phyloP scores from a whole-genome alignment of 768 basidiomycete genomes.

The Lactarius trivialis region DNA sequence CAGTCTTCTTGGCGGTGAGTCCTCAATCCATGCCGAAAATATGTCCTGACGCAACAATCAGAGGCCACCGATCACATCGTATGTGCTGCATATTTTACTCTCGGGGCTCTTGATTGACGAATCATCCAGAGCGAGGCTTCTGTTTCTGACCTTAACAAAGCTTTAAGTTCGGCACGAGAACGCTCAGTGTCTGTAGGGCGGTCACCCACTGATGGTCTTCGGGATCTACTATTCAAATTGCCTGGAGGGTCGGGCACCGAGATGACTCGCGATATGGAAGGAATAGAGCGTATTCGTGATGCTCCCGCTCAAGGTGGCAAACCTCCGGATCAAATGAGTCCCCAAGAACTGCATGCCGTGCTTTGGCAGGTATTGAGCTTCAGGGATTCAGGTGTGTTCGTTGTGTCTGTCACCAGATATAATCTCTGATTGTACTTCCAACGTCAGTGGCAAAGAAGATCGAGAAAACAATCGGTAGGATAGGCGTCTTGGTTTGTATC shows the following conservation, averaged over 20 bases:
- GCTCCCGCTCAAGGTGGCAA: slow-evolving; percentile 48
- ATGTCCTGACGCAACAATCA: slow-evolving; percentile 23
- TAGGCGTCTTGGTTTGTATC: not conserved
- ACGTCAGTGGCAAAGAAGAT: slow-evolving; percentile 67
- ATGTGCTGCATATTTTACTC: slow-evolving; percentile 23
- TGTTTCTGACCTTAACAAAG: slow-evolving; percentile 78
- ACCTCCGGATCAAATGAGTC: slow-evolving; percentile 74
- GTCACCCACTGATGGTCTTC: slow-evolving; percentile 43
- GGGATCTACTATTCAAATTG: slow-evolving; percentile 52
- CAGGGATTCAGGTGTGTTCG: slow-evolving; percentile 59
- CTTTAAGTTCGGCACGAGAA: slow-evolving; percentile 64
- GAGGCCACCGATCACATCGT: slow-evolving; percentile 62
- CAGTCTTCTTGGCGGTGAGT: slow-evolving; percentile 66
- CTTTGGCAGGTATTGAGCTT: slow-evolving; percentile 85
- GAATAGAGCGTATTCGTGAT: slow-evolving; percentile 50
- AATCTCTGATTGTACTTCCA: not conserved
- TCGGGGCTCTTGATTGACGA: not conserved
- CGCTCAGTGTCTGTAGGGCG: slow-evolving; percentile 30
- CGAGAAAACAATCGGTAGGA: slow-evolving; percentile 57
- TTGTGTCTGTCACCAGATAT: not conserved
- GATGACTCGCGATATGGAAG: slow-evolving; percentile 61
- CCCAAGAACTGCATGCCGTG: slow-evolving; percentile 78
- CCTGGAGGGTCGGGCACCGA: slow-evolving; percentile 57
- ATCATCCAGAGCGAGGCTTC: slow-evolving; percentile 49
- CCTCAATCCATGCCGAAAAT: not conserved